Base-by-base conservation (phyloP, 1,139 yeast genomes). In the Taphrina populina region DNA sequence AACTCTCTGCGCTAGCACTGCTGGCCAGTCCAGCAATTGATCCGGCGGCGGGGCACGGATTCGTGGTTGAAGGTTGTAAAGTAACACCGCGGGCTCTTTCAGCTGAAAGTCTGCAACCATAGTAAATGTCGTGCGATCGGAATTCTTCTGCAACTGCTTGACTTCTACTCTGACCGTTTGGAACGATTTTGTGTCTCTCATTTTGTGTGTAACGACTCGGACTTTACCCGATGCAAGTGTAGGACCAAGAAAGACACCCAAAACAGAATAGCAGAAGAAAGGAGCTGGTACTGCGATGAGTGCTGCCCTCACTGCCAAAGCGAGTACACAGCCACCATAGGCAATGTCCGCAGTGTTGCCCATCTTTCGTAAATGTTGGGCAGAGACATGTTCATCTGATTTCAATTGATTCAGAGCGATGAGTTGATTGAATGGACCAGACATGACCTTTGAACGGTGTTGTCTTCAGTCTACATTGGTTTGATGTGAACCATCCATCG, bases 321-420 rank as follows among this genome's bases (percentile, higher is more conserved):
- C 24, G 34, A 40, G 13, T 4, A 24, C 45, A 15, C 27, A 40
- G 8, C 45, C 45, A 10, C 45, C 45, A 10, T 26, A 40, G 20
- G 45, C 45, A 15, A 40, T 40, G 13, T 40, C 21, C 6, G 45
- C 45, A 5, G 45, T 40, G 34, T 40, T 40, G 6, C 45, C 45
- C 17, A 27, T 40, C 34, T 27, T n/a, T 17, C 27, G 34, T 7
- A 34, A 34, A n/a, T 40, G n/a, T 32, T 40, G 26, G 11, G n/a
- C 27, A 17, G 45, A 40, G 23, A 40, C 27, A 29, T 23, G 24
- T 19, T 11, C 13, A 21, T 37, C 43, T 10, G 43, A 29, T 5
- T 19, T 29, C 11, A 37, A 8, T 20, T 37, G 43, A 20, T 27
- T 2, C 2, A 37, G 29, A 10, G 19, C 43, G n/a, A 37, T 37